Conservation (phyloP, 805 yeast genomes). For the Starmerella vitae region DNA sequence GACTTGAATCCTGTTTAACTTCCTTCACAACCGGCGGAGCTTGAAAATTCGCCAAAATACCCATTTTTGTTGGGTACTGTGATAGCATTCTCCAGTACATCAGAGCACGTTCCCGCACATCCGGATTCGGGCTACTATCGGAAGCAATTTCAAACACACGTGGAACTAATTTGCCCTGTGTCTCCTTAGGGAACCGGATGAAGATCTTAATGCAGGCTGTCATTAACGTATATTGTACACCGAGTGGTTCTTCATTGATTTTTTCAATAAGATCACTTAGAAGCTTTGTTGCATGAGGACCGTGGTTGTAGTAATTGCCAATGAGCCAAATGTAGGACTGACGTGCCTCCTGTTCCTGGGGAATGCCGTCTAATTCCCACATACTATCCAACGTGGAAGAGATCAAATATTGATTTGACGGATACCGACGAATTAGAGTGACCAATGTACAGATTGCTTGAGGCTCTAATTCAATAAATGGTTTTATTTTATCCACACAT, state of each 20-base stretch:
- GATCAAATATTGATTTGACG: constrained; percentile 35
- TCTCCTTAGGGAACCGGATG: constrained; percentile 39
- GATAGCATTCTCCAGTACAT: constrained; percentile 72
- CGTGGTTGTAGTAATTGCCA: constrained; percentile 41
- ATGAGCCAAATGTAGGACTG: constrained; percentile 71
- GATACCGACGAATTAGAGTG: constrained; percentile 65
- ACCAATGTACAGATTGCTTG: constrained; percentile 66
- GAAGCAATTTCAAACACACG: constrained; percentile 52
- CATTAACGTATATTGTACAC: constrained; percentile 59
- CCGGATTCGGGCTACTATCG: constrained; percentile 68
- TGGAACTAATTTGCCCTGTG: constrained; percentile 43
- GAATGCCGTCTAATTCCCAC: constrained; percentile 1
- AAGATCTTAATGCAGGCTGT: constrained; percentile 65
- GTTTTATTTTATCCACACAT: constrained; percentile 51
- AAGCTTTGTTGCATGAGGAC: constrained; percentile 27
- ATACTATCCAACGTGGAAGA: constrained; percentile 1
- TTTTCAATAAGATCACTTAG: constrained; percentile 34
- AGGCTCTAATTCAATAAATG: constrained; percentile 45
- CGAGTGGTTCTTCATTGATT: constrained; percentile 51
- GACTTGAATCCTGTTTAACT: constrained; percentile 53
- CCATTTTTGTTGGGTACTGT: constrained; percentile 32
- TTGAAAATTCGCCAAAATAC: constrained; percentile 43
- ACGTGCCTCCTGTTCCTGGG: constrained; percentile 53
- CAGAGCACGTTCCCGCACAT: constrained; percentile 69
- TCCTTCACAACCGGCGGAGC: constrained; percentile 55